Percentiles rank a stretch among this genome's conserved stretches.
These are phyloP conservation scores for Mortierella antarctica DNA, from an alignment of 192 early-diverging fungal species.

Conservation along the genomic window DNA sequence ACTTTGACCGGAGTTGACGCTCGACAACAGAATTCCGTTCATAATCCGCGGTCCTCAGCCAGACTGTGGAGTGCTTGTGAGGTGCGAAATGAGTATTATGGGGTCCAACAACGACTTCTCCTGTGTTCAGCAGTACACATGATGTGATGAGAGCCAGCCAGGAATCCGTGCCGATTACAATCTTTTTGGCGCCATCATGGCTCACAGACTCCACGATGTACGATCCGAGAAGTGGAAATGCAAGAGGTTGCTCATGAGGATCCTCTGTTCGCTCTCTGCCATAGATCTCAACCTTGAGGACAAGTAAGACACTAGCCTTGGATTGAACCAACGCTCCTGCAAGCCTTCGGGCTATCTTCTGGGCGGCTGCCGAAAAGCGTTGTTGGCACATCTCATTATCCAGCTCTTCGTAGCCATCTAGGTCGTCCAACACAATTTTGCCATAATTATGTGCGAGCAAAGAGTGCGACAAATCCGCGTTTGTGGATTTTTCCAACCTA, in stretches of 20 bases:
- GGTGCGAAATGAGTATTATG: slow-evolving; percentile 4
- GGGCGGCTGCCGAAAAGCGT: background rate
- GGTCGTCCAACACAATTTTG: background rate
- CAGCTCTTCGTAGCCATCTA: background rate
- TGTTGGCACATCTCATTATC: background rate
- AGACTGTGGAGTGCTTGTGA: background rate
- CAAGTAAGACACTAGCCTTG: background rate
- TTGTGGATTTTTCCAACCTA: too few relatives aligned
- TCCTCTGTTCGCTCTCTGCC: background rate
- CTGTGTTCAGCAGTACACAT: background rate
- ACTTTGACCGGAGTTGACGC: slow-evolving; percentile 9
- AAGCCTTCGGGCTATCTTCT: background rate
- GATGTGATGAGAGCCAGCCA: slow-evolving; percentile 6
- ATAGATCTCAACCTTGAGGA: background rate
- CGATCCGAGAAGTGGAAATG: background rate
- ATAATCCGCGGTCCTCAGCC: background rate
- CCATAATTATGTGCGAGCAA: slow-evolving; percentile 1
- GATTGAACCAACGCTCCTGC: slow-evolving; percentile 11
- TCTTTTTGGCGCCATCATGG: background rate
- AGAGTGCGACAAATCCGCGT: background rate
- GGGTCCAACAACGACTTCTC: background rate
- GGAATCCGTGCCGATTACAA: background rate
- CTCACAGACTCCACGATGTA: background rate
- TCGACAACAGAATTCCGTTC: background rate
- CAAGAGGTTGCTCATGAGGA: slow-evolving; percentile 5